A percentile compares a stretch with the other conserved stretches of the same genome.
These are phyloP conservation scores for Tilletia indica DNA, from an alignment of 1,284 basidiomycete genomes.

Conservation along the genomic window DNA sequence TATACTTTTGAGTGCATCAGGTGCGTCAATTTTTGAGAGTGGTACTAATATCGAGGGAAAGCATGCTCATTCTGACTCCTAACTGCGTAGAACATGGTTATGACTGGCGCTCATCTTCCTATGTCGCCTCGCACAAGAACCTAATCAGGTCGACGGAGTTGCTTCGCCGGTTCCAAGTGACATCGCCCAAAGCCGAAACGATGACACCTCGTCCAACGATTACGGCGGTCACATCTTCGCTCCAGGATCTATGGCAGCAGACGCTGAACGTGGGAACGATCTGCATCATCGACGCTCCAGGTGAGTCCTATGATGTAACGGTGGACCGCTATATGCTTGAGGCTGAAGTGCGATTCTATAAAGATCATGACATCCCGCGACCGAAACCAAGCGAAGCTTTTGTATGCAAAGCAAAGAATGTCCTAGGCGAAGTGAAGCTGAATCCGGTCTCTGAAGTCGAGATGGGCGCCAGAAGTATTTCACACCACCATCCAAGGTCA, in stretches of 20 bases:
- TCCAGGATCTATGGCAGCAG: not conserved
- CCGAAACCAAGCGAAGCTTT: not conserved
- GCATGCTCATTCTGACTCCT: too few species aligned
- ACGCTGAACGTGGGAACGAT: not conserved
- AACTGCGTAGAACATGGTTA: too few species aligned
- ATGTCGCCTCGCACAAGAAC: not conserved
- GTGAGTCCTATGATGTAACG: not conserved
- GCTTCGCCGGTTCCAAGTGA: not conserved
- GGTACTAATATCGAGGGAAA: too few species aligned
- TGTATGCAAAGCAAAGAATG: not conserved
- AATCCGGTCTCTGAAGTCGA: conserved; percentile 6
- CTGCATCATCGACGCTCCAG: not conserved
- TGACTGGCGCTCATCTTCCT: not conserved
- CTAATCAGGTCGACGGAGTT: not conserved
- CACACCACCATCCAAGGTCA: not conserved
- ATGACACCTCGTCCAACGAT: not conserved
- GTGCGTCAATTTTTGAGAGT: not conserved
- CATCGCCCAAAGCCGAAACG: not conserved
- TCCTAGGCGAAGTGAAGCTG: not conserved
- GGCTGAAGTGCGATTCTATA: not conserved
- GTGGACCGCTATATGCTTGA: not conserved
- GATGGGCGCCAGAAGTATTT: not conserved
- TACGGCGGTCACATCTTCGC: not conserved
- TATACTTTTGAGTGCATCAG: not conserved
- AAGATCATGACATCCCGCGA: not conserved